phyloP scores from a whole-genome alignment of 2,329 filamentous ascomycete genomes.

The Clarireedia homoeocarpa region DNA sequence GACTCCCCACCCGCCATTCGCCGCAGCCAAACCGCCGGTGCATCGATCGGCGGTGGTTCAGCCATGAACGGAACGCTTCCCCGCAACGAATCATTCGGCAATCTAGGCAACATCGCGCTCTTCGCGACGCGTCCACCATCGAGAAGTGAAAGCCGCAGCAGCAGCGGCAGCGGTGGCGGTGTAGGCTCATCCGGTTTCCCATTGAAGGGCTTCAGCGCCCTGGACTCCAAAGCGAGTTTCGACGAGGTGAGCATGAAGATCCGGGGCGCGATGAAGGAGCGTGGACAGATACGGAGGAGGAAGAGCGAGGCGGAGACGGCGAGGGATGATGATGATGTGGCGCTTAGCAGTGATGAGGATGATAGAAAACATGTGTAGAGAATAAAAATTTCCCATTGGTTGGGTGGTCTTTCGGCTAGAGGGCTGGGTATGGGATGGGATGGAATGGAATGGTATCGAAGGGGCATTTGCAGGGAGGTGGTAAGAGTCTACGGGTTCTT shows the following conservation, averaged over 20 bases:
- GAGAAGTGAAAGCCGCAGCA: slow-evolving; percentile 62
- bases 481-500: not conserved
- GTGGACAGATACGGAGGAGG: slow-evolving; percentile 50
- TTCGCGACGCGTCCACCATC: slow-evolving; percentile 86
- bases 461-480: not conserved
- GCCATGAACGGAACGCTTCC: slow-evolving; percentile 41
- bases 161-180: slow-evolving; percentile 57
- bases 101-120: slow-evolving; percentile 79
- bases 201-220: slow-evolving; percentile 60
- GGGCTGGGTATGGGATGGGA: not conserved
- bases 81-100: slow-evolving; percentile 87
- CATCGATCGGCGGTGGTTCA: slow-evolving; percentile 25
- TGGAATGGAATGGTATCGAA: not conserved
- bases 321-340: slow-evolving; percentile 37
- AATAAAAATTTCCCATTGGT: not conserved
- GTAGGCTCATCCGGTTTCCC: slow-evolving; percentile 55
- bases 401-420: too few species aligned
- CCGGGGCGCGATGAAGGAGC: slow-evolving; percentile 72
- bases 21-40: slow-evolving; percentile 17
- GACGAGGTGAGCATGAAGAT: slow-evolving; percentile 81
- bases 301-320: slow-evolving; percentile 31
- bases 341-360: slow-evolving; percentile 28
- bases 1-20: slow-evolving; percentile 26
- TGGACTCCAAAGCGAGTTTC: slow-evolving; percentile 62
- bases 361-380: slow-evolving; percentile 21